A percentile compares a stretch with the other conserved stretches of the same genome.
Evolutionary conservation across 768 basidiomycete species (phyloP).

Genomic region (Suillus sp.): DNA sequence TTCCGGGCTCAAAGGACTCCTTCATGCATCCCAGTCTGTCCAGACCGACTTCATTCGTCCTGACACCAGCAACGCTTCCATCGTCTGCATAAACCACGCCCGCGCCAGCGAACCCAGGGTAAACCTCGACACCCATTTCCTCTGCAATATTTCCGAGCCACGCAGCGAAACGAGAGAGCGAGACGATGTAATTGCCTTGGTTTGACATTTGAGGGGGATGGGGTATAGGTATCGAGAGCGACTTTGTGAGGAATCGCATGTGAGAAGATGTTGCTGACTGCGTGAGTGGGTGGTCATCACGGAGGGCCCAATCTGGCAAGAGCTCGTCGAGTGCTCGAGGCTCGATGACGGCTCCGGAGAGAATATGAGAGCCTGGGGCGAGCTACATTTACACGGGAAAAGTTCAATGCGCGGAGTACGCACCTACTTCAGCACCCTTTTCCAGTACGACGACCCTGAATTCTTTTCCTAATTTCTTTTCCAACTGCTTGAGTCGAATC

Average conservation of each 20-base stretch:
- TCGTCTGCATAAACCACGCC: constrained; percentile 71
- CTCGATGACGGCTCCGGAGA: constrained; percentile 95
- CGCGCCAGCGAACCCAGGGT: constrained; percentile 96
- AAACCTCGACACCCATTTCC: constrained; percentile 87
- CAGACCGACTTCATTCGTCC: constrained; percentile 93
- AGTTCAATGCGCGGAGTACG: constrained; percentile 31
- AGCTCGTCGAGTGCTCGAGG: constrained; percentile 90
- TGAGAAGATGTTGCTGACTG: constrained; percentile 75
- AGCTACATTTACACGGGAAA: constrained; percentile 4
- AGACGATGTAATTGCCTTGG: constrained; percentile 90
- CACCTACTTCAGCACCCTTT: constrained; percentile 92
- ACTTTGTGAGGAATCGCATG: constrained; percentile 85
- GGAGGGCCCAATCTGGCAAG: constrained; percentile 78
- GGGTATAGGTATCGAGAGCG: constrained; percentile 74
- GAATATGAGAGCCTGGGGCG: constrained; percentile 82
- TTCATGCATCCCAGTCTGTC: constrained; percentile 77
- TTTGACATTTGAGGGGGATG: constrained; percentile 98
- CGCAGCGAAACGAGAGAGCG: constrained; percentile 83
- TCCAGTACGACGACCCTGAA: constrained; percentile 92
- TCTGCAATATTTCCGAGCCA: constrained; percentile 92
- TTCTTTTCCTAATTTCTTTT: constrained; percentile 74
- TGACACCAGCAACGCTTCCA: constrained; percentile 57
- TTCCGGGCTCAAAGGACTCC: constrained; percentile 90
- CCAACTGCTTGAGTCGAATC: constrained; percentile 92
- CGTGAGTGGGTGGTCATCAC: constrained; percentile 72